Base-by-base conservation (phyloP, 495 filamentous ascomycete genomes). In the Penicillium malachiteum region DNA sequence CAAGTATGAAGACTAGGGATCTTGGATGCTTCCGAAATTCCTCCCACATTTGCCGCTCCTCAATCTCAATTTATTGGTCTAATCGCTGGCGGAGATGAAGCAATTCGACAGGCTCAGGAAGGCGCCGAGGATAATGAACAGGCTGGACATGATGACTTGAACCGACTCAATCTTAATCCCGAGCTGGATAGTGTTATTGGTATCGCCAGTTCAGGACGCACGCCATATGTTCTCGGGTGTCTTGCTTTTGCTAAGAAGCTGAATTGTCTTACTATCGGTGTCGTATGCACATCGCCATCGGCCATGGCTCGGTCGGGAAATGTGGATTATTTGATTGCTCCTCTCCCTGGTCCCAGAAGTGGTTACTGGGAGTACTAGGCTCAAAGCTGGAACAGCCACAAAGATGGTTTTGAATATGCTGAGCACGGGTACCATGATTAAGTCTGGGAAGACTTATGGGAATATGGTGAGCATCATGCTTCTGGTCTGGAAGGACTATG, bases 371-470 rank as follows among this genome's bases (percentile, higher is more conserved):
- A 75, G 72, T 51, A 75, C 72, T 2, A 63, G 72, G 44, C 60
- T 75, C 14, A 75, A 75, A 40, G 70, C 69, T 1, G 72, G 72
- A 3, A 75, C 69, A 5, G 72, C 63, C 26, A 74, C 72, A 0
- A 75, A 75, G 53, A 39, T 74, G 51, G 63, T 74, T 3, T 43
- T 74, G 34, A 75, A 75, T 34, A 75, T 74, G 72, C 55, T 75
- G 0, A 74, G 71, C 33, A 75, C 72, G 0, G 71, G 72, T 1
- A 66, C 63, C 1, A 75, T 75, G 72, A 70, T 75, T 26, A 63
- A 65, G 32, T 59, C 61, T 1, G 72, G 72, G 7, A 75, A 75
- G 52, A 75, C 71, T 2, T 75, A 71, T 30, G 70, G 71, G n/a
- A 74, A 74, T 50, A 59, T 71, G 68, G 71, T 75, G 62, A 3